Evolutionary conservation across 23 red algal genomes (phyloP).

Genomic region (Gracilaria domingensis): DNA sequence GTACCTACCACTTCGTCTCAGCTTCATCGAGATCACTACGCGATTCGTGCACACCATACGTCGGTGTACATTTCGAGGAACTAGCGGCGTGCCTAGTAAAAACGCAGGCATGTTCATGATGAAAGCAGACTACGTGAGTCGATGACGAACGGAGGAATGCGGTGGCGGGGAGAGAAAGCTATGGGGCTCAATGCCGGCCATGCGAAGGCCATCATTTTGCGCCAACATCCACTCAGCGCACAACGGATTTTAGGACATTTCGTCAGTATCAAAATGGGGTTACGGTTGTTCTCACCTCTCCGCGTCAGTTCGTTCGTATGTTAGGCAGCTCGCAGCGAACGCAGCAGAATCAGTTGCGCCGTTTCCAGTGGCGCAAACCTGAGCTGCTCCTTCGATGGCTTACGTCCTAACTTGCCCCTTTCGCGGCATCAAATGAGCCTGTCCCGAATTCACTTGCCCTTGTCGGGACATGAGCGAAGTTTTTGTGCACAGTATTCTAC

Average conservation of each 20-base stretch:
- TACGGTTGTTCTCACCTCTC: background rate
- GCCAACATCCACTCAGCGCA: background rate
- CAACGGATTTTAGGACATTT: slow-evolving; percentile 40
- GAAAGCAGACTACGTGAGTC: background rate
- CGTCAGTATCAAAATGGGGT: slow-evolving; percentile 32
- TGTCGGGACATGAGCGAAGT: background rate
- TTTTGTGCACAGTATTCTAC: background rate
- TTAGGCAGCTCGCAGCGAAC: background rate
- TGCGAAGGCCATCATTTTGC: background rate
- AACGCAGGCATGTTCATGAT: slow-evolving; percentile 24
- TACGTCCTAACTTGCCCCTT: background rate
- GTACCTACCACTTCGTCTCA: slow-evolving; percentile 3
- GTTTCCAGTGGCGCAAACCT: background rate
- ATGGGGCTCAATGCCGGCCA: background rate
- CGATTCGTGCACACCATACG: background rate
- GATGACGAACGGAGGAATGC: background rate
- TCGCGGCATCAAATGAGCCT: background rate
- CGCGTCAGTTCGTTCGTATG: background rate
- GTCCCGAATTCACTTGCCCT: background rate
- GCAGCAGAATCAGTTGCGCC: background rate
- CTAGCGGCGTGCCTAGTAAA: background rate
- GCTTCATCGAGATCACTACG: background rate
- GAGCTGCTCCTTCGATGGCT: background rate
- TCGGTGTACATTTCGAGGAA: background rate
- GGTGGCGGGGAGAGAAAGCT: background rate